Conservation (phyloP, 257 asterid genomes). For the Solanum chmielewskii region DNA sequence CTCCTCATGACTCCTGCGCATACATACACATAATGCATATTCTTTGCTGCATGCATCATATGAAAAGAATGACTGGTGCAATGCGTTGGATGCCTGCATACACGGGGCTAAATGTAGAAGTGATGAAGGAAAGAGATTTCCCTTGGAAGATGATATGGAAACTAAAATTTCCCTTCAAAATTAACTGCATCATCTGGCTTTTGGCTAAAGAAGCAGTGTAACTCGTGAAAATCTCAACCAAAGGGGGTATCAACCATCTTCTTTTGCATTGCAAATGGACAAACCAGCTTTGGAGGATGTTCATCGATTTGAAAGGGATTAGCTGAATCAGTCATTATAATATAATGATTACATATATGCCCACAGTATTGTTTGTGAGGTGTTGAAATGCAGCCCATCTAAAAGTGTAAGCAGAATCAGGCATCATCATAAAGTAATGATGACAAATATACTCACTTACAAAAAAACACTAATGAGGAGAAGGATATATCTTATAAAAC, state of each 20-base stretch:
- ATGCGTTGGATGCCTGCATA: background rate
- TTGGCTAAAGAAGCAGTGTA: too few species aligned
- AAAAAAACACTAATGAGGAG: background rate
- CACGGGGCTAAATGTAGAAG: too few species aligned
- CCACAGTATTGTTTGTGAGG: background rate
- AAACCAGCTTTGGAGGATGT: too few species aligned
- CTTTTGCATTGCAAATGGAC: too few species aligned
- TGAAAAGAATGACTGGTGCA: background rate
- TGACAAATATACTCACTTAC: background rate
- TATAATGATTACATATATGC: background rate
- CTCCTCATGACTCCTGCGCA: background rate
- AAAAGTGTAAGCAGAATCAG: background rate
- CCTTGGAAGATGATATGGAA: too few species aligned
- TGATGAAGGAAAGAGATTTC: too few species aligned
- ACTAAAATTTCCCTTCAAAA: too few species aligned
- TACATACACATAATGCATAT: background rate
- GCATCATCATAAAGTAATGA: background rate
- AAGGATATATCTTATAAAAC: background rate
- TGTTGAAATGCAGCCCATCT: background rate
- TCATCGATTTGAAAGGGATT: too few species aligned
- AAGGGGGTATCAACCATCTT: too few species aligned
- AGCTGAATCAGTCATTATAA: background rate
- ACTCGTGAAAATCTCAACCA: too few species aligned
- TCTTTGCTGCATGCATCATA: background rate
- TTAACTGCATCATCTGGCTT: too few species aligned